Conservation (phyloP, 208 protist species). For the Blechomonas ayalai region DNA sequence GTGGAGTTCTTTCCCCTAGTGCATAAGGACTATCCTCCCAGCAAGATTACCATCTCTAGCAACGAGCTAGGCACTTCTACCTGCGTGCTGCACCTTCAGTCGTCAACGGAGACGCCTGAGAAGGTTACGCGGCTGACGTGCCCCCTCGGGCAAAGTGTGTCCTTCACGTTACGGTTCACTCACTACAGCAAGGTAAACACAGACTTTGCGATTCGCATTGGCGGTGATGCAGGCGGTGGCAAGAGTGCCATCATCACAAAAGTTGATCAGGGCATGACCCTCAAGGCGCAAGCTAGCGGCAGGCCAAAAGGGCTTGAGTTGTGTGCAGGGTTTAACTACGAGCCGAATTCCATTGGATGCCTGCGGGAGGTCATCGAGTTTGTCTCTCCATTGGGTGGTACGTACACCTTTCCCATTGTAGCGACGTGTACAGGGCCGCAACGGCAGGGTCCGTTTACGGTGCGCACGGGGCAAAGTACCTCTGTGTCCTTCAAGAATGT, state of each 20-base stretch:
- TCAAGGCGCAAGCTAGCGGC: constrained; percentile 26
- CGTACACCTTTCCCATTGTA: constrained; percentile 88
- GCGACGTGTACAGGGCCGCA: constrained; percentile 83
- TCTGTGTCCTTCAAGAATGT: constrained; percentile 92
- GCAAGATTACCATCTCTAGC: constrained; percentile 56
- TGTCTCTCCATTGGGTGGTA: constrained; percentile 73
- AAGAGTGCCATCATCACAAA: constrained; percentile 35
- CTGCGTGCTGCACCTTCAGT: constrained; percentile 67
- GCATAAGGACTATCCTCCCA: constrained; percentile 37
- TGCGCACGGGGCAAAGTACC: constrained; percentile 49
- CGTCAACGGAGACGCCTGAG: constrained; percentile 46
- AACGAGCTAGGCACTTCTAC: constrained; percentile 79
- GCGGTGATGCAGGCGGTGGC: constrained; percentile 6
- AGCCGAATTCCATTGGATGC: constrained; percentile 86
- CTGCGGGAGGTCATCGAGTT: constrained; percentile 76
- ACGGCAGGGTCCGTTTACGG: constrained; percentile 90
- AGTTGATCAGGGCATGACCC: constrained; percentile 19
- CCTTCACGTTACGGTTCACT: constrained; percentile 68
- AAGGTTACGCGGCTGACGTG: constrained; percentile 73
- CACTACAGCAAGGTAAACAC: constrained; percentile 56
- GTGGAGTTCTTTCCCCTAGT: constrained; percentile 91
- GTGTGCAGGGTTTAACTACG: constrained; percentile 87
- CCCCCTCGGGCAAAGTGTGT: constrained; percentile 71
- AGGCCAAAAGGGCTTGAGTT: constrained; percentile 84
- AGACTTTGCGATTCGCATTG: constrained; percentile 81